Base-by-base conservation (phyloP, 2,329 filamentous ascomycete genomes). In the Xylariales sp. region DNA sequence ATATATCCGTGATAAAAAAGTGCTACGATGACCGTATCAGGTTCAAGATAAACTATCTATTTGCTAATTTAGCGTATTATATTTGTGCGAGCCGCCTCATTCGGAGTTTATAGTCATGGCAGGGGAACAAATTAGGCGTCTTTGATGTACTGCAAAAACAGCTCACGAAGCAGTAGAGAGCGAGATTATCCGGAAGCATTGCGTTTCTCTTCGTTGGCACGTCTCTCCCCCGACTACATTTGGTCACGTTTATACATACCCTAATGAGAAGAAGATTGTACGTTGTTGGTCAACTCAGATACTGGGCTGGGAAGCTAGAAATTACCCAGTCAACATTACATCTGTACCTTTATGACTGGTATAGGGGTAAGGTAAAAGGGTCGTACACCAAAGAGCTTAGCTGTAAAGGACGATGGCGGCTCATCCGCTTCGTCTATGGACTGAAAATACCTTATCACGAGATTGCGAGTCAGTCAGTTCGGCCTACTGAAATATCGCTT, bases 1-100 rank as follows among this genome's bases (percentile, higher is more conserved):
- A 45, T 45, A 28, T 9, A 41, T 49, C 6, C 39, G 48, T 12
- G 32, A 36, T 64, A 45, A 68, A 55, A 12, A 43, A 16, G 28
- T 23, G 6, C 23, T 0, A 48, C 39, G 9, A 57, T 30, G 41
- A 30, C 12, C 5, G 34, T 39, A 30, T 30, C 10, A 18, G 39
- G 14, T 5, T 0, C 1, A 2, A 41, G 36, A 9, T n/a, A 46
- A 48, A 32, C 18, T 43, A 32, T 18, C 10, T 16, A 36, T 46
- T 16, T 12, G 14, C 10, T 43, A 16, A 50, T 6, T 18, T 50
- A 23, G 12, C 6, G 4, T 8, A 4, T 12, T 3, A 12, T 30
- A 28, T 23, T n/a, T 5, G 3, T 6, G 14, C 9, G 41, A 23
- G 2, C 4, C 32, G 39, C 8, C 23, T 32, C 28, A 12, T 14